These are phyloP conservation scores for Arthrobotrys pseudoclavata DNA, from an alignment of 2,329 filamentous ascomycete genomes.

Conservation along the genomic window DNA sequence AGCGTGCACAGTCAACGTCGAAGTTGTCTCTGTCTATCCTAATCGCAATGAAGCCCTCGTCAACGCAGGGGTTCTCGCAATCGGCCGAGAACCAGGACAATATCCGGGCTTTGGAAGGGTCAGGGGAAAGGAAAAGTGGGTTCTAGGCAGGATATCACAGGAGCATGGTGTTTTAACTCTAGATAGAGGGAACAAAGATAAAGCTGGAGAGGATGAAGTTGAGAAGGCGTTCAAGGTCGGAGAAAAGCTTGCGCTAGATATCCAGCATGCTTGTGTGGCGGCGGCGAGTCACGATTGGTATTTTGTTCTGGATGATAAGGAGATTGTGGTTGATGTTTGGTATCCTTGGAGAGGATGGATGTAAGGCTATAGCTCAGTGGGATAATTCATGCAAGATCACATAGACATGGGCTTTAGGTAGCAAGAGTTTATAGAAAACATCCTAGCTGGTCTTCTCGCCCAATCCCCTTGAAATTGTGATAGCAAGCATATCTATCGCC, in stretches of 20 bases:
- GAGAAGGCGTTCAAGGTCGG: slow-evolving; percentile 71
- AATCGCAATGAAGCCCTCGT: slow-evolving; percentile 77
- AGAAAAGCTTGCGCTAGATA: slow-evolving; percentile 79
- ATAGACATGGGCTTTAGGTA: too few relatives aligned
- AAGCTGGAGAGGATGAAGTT: slow-evolving; percentile 65
- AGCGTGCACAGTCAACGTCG: slow-evolving; percentile 77
- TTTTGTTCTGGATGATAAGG: slow-evolving; percentile 78
- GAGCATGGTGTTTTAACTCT: slow-evolving; percentile 82
- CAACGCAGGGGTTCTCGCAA: slow-evolving; percentile 76
- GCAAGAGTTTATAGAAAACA: too few relatives aligned
- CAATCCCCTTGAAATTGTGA: too few relatives aligned
- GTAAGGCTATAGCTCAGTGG: not conserved
- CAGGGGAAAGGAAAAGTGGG: slow-evolving; percentile 72
- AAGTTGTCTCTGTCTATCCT: slow-evolving; percentile 78
- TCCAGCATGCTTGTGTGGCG: slow-evolving; percentile 85
- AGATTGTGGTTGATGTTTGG: slow-evolving; percentile 82
- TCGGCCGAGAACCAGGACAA: slow-evolving; percentile 80
- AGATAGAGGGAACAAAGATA: slow-evolving; percentile 65
- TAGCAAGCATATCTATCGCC: too few relatives aligned
- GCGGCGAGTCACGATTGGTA: slow-evolving; percentile 80
- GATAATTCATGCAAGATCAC: too few relatives aligned
- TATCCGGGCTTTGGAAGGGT: slow-evolving; percentile 81
- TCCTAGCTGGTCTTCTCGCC: too few relatives aligned
- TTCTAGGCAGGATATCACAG: slow-evolving; percentile 79
- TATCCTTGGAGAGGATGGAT: slow-evolving; percentile 77